Conservation (phyloP, 306 rosid genomes). For the Dalbergia cochinchinensis region DNA sequence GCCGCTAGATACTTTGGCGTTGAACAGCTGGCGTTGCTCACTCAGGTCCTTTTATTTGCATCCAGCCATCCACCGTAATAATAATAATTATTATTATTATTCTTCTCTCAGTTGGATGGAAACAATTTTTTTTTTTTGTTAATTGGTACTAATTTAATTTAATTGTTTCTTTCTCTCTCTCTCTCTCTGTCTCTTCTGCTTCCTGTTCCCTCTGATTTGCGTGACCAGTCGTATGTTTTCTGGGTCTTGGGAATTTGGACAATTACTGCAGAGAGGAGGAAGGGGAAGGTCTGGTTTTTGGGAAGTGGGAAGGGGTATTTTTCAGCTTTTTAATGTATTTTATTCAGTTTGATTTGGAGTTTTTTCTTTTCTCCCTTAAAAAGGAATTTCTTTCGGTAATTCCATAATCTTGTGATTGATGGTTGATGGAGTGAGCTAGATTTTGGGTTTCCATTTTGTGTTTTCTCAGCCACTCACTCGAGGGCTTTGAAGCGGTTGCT, state of each 20-base stretch:
- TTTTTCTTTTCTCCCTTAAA: neutral
- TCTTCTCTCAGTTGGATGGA: neutral
- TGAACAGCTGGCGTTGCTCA: conserved; percentile 96
- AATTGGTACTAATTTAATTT: neutral
- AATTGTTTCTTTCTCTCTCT: neutral
- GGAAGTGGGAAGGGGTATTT: conserved; percentile 51
- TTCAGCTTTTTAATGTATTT: neutral
- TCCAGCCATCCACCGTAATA: too few relatives aligned
- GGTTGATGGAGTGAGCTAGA: conserved; percentile 34
- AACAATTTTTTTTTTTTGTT: too few relatives aligned
- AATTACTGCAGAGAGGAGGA: conserved; percentile 42
- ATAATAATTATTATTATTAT: neutral
- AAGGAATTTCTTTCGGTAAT: neutral
- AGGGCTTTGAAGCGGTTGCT: neutral
- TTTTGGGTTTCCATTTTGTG: conserved; percentile 16
- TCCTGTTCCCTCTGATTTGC: conserved; percentile 44
- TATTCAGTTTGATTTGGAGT: neutral
- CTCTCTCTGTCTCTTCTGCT: conserved; percentile 36
- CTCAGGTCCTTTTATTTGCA: conserved; percentile 67
- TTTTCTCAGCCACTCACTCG: conserved; percentile 19
- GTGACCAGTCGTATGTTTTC: conserved; percentile 63
- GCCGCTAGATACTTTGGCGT: conserved; percentile 98
- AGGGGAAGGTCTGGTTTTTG: conserved; percentile 46
- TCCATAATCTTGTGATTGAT: conserved; percentile 27
- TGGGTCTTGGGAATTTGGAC: conserved; percentile 59